Base-by-base conservation (phyloP, 495 filamentous ascomycete genomes). In the Penicillium longicatenatum region DNA sequence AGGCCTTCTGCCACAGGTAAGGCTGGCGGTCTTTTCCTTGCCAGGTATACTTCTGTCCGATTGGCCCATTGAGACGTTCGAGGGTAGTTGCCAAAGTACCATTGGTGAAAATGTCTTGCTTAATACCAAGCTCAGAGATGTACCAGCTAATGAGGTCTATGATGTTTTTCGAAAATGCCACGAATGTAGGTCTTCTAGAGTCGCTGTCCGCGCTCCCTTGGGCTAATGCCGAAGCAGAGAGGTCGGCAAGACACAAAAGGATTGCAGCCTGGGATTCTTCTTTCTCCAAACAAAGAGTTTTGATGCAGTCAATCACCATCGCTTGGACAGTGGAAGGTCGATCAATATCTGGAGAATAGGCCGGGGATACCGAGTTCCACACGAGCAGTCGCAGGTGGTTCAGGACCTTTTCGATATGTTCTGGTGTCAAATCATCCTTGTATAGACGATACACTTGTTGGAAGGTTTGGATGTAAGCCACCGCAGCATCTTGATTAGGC, bases 321-420 rank as follows among this genome's bases (percentile, higher is more conserved):
- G 71, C 82, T 66, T 98, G 94, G 8, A 98, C 70, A 9, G 84
- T 81, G 1, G 92, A 97, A 57, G 89, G 79, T 54, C 85, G 86
- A 50, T 97, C 93, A n/a, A 92, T 77, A 72, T 97, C 94, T 33
- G 84, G 85, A 33, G 89, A 86, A 65, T 97, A 97, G 16, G 83
- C 75, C 2, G 87, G 82, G n/a, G 83, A 82, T 22, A 90, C 86
- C 5, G 92, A 94, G 67, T 74, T 89, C 75, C 73, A 80, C 61
- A 75, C 84, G 64, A 87, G 92, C 73, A 71, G 73, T 66, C 71
- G 74, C 24, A 90, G 67, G 55, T 86, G 77, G 9, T 71, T 58
- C 11, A 87, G 66, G 22, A 86, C 73, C 26, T 62, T 75, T 19
- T 79, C 76, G 14, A 92, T 81, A 37, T 85, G 81, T 20, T 83